phyloP scores from a whole-genome alignment of 495 filamentous ascomycete species.

The Chaetomium fimeti region DNA sequence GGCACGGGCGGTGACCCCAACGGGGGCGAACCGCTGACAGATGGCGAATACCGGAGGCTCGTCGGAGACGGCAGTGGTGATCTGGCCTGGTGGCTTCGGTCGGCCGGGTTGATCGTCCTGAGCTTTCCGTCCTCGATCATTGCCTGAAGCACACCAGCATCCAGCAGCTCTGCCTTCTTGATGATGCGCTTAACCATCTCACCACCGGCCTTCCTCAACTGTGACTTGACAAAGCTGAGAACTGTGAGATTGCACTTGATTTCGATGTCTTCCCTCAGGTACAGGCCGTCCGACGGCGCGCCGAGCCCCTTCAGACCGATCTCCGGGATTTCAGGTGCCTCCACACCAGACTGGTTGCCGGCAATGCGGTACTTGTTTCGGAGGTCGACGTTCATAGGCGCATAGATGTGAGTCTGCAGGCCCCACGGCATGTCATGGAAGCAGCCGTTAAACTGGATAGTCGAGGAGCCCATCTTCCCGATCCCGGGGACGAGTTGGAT shows the following conservation, averaged over 20 bases:
- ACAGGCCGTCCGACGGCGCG: constrained; percentile 62
- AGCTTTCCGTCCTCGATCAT: constrained; percentile 54
- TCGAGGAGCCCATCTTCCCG: constrained; percentile 59
- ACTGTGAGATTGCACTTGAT: constrained; percentile 70
- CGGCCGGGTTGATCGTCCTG: constrained; percentile 50
- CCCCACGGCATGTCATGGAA: constrained; percentile 71
- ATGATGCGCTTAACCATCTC: constrained; percentile 66
- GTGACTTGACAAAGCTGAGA: constrained; percentile 65
- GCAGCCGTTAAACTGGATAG: constrained; percentile 70
- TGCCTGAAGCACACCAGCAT: constrained; percentile 48
- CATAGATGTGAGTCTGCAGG: constrained; percentile 71
- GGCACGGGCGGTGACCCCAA: constrained; percentile 39
- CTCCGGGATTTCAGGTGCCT: constrained; percentile 57
- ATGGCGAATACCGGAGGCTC: constrained; percentile 27
- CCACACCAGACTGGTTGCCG: constrained; percentile 61
- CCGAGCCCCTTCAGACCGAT: constrained; percentile 52
- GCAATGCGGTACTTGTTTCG: constrained; percentile 54
- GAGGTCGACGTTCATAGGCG: constrained; percentile 56
- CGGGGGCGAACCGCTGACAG: constrained; percentile 29
- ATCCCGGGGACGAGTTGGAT: constrained; percentile 63
- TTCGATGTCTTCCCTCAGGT: constrained; percentile 72
- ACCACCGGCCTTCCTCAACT: constrained; percentile 62
- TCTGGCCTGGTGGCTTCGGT: constrained; percentile 34
- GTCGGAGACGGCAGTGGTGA: constrained; percentile 39
- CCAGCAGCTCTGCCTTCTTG: constrained; percentile 59